These are phyloP conservation scores for Magnolia sinica DNA, from an alignment of 164 flowering plant genomes.

Conservation along the genomic window DNA sequence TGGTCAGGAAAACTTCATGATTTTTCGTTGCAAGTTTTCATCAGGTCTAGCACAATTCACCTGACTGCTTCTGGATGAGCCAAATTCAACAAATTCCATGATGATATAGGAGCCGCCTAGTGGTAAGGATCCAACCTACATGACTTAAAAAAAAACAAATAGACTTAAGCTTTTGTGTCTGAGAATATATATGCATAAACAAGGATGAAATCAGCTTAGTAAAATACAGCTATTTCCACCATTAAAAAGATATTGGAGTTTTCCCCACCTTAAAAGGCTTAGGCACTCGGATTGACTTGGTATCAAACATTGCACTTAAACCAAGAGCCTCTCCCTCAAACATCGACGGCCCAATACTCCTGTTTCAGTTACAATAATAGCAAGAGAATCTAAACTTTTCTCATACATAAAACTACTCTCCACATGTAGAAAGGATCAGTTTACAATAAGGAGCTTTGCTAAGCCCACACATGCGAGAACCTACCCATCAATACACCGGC, in stretches of 20 bases:
- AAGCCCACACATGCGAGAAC: too few species aligned
- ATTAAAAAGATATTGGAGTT: background rate
- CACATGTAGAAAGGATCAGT: too few species aligned
- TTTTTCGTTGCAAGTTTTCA: background rate
- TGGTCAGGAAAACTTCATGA: conserved; percentile 2
- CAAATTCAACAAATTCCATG: conserved; percentile 91
- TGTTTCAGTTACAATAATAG: conserved; percentile 21
- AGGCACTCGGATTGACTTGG: conserved; percentile 76
- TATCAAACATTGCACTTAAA: conserved; percentile 73
- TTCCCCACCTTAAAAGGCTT: conserved; percentile 69
- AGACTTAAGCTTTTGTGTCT: background rate
- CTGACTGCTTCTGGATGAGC: conserved; percentile 79
- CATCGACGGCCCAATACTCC: conserved; percentile 87
- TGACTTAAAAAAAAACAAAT: conserved; percentile 8
- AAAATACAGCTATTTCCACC: background rate
- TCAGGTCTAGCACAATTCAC: conserved; percentile 30
- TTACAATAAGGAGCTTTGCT: too few species aligned
- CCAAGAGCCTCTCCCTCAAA: conserved; percentile 98
- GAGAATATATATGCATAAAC: too few species aligned
- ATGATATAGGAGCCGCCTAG: conserved; percentile 89
- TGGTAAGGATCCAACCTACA: conserved; percentile 79
- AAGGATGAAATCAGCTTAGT: too few species aligned
- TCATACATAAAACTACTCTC: too few species aligned
- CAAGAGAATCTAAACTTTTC: background rate
- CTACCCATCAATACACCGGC: too few species aligned